Evolutionary conservation across 306 rosid genomes (phyloP), one percentile per base, ranked within the genome.

Genomic region (Dryas alaskensis): DNA sequence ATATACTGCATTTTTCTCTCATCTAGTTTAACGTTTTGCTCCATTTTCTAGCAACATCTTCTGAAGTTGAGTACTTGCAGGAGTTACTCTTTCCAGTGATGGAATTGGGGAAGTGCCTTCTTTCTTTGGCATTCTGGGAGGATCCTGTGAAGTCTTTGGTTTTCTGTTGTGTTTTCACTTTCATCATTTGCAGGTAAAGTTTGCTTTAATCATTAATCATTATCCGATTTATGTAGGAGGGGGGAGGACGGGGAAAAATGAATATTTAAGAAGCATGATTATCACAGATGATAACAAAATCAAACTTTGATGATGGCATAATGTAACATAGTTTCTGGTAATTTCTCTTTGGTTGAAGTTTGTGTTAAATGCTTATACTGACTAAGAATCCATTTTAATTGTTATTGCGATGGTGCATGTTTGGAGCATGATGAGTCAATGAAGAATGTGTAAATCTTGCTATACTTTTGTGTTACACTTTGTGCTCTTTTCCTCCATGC

Each of bases 101-200:
- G 53, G 88, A 89, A 82, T 80, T 95, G 65, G 76, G 88, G 77
- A 87, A 85, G 75, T 85, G 70, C 67, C 89, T 95, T 80, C 83
- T 70, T 63, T 90, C 96, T 70, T 77, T 95, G 86, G 93, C 86
- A 8, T 58, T 67, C 61, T 95, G 99, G 99, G 96, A 92, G 76
- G 97, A 92, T 76, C 99, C 96, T 3, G 62, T 81, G 85, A 89
- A 90, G 87, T 95, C 99, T 49, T 69, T 70, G 44, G 82, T 81
- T 69, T 95, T 92, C 84, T 86, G 96, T 83, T 64, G 83, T 73
- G 60, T 87, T 65, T 84, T 84, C 80, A 81, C 93, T 78, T 92
- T 39, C 78, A 86, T 90, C 66, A 90, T 95, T 55, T 92, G 59
- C 89, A 92, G 98, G 99, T 95, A 88, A 77, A 76, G 39, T 70